Conservation (phyloP, 192 early-diverging fungal species). For the Helicostylum pulchrum region DNA sequence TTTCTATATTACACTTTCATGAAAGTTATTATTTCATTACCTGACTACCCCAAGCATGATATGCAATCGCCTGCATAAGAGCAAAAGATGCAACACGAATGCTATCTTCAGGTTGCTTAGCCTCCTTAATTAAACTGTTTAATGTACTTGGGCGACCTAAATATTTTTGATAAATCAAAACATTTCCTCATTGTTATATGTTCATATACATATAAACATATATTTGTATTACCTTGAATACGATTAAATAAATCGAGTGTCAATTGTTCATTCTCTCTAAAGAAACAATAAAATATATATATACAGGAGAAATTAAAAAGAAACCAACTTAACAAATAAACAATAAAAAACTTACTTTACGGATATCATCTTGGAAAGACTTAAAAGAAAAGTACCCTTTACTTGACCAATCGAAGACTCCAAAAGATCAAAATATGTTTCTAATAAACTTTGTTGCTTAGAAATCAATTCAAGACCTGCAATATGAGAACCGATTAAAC, state of each 20-base stretch:
- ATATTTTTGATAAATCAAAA: not conserved
- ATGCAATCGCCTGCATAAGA: constrained; percentile 28
- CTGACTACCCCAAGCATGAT: constrained; percentile 27
- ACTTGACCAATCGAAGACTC: constrained; percentile 23
- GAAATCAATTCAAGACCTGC: constrained; percentile 25
- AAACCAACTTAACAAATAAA: not conserved
- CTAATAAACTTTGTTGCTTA: constrained; percentile 4
- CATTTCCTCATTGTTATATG: not conserved
- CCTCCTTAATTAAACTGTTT: constrained; percentile 13
- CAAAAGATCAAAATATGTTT: constrained; percentile 14
- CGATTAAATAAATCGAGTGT: constrained; percentile 8
- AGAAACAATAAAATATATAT: not conserved
- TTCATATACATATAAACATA: no score
- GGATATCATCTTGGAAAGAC: constrained; percentile 33
- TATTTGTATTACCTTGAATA: constrained; percentile 5
- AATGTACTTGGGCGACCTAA: constrained; percentile 22
- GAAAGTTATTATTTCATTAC: constrained; percentile 2
- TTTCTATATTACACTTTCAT: not conserved
- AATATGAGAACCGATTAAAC: constrained; percentile 27
- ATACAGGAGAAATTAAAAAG: not conserved
- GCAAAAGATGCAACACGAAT: constrained; percentile 32
- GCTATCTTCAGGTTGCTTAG: constrained; percentile 30
- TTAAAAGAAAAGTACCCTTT: constrained; percentile 29
- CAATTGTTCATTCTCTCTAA: constrained; percentile 6
- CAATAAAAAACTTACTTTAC: constrained; percentile 23